Base-by-base conservation (phyloP, 345 rosid species). In the Salix purpurea region DNA sequence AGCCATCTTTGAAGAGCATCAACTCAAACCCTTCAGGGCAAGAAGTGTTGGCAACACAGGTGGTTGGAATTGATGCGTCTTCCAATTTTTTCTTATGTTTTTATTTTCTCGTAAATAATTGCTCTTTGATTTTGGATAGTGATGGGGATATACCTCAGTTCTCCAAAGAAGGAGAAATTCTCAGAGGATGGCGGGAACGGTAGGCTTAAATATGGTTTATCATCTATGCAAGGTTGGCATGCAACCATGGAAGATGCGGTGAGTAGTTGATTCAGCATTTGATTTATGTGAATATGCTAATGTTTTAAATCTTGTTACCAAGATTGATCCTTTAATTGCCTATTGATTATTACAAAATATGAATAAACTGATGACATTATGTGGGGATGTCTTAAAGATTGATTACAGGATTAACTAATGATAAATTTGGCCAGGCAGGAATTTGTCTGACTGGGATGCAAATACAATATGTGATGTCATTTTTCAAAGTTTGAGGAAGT, bases 141-240 rank as follows among this genome's bases (percentile, higher is more conserved):
- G 82, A 96, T 93, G 99, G 98, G 99, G 64, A 85, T 92, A 84
- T 95, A 93, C 72, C 91, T 95, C 36, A 95, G 99, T 78, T 78
- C 97, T 78, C 99, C 99, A 9, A 93, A 93, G 80, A 93, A 96
- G 28, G 97, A 95, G 36, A 95, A 95, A 68, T 91, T 79, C 77
- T 93, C 98, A 6, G 98, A 95, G 77, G 97, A 95, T 52, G 96
- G 96, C 11, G 97, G 88, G 75, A 93, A 89, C 79, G 85, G 83
- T 74, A 83, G 84, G 83, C 85, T 95, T 24, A 87, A 97, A 83
- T 95, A 86, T 86, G 98, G 99, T 56, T 79, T 95, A 78, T 91
- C 98, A 12, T 95, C 98, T 24, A 95, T 95, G 99, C 99, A 95
- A 88, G 99, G 99, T 68, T 93, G 99, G 99, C 99, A 98, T 54